Evolutionary conservation across 495 filamentous ascomycete species (phyloP), one percentile per base, ranked within the genome.

Genomic region (Arthonia radiata): DNA sequence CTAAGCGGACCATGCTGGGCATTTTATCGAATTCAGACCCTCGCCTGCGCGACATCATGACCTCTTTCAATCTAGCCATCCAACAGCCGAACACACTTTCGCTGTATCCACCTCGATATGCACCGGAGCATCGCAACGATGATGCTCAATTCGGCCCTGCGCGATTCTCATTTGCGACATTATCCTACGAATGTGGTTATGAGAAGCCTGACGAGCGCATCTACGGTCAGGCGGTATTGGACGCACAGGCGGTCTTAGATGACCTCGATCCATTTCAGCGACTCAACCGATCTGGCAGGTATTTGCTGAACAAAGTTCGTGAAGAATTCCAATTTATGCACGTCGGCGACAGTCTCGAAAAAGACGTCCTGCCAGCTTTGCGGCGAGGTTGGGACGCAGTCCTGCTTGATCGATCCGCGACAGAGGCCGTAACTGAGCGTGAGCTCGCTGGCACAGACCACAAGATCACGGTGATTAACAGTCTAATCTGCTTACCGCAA

Each of bases 1-100:
- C 47, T 31, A 32, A 41, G 7, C 30, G 37, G 4, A 42, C 70
- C 2, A 35, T 68, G 5, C 37, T 75, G 0, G 77, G 77, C 3
- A 52, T 81, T 10, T 50, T 82, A 26, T 73, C 71, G 13, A 86
- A 83, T 42, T 80, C 75, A 1, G 76, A 86, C 39, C 64, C 72
- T 37, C 58, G 77, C 0, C 61, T 80, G 1, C 54, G 60, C 5
- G 40, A 41, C 8, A 57, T 82, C 6, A 40, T 83, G 7, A 44
- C 53, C 11, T 62, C 61, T 5, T 39, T 82, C 10, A 71, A 71
- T 0, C 6, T 22, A 7, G 19, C 19, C 11, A 22, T 22, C 6
- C 11, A n/a, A n/a, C n/a, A n/a, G n/a, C n/a, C n/a, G n/a, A n/a
- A n/a, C n/a, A n/a, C 19, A 11, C 19, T 11, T 11, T 22, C 19